A percentile compares a stretch with the other conserved stretches of the same genome.
phyloP scores from a whole-genome alignment of 768 basidiomycete genomes.

The Dictyophora rubrovolvata region DNA sequence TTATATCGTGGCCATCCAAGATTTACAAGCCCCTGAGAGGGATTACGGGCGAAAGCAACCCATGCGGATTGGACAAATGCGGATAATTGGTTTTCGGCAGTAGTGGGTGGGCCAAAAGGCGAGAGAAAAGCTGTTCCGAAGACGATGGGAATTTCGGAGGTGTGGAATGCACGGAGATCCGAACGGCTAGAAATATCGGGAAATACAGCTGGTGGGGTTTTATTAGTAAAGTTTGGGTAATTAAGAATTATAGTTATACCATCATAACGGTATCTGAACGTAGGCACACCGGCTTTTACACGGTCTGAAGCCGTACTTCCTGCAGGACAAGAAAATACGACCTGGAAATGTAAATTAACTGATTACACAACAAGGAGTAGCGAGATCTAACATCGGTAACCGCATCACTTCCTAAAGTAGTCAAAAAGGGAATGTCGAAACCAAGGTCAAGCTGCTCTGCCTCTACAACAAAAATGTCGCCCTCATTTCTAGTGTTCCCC shows the following conservation, averaged over 20 bases:
- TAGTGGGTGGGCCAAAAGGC: conserved; percentile 11
- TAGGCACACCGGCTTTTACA: neutral
- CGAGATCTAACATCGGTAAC: too few relatives aligned
- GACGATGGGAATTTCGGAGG: conserved; percentile 29
- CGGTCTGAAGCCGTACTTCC: neutral
- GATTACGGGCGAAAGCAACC: conserved; percentile 33
- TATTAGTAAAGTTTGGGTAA: neutral
- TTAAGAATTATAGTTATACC: neutral
- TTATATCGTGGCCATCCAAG: conserved; percentile 20
- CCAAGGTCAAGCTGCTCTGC: neutral
- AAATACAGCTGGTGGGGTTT: neutral
- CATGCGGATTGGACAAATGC: conserved; percentile 28
- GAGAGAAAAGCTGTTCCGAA: conserved; percentile 19
- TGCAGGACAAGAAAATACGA: neutral
- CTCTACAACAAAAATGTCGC: neutral
- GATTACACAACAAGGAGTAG: too few relatives aligned
- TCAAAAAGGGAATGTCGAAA: neutral
- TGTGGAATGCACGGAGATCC: conserved; percentile 24
- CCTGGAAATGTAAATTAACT: neutral
- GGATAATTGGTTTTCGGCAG: conserved; percentile 22
- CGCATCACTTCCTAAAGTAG: too few relatives aligned
- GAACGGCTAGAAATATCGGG: neutral
- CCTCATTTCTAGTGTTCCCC: neutral
- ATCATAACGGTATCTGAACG: neutral
- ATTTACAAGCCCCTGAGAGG: conserved; percentile 18